Base-by-base conservation (phyloP, 2,329 filamentous ascomycete genomes). In the Fusarium udum region DNA sequence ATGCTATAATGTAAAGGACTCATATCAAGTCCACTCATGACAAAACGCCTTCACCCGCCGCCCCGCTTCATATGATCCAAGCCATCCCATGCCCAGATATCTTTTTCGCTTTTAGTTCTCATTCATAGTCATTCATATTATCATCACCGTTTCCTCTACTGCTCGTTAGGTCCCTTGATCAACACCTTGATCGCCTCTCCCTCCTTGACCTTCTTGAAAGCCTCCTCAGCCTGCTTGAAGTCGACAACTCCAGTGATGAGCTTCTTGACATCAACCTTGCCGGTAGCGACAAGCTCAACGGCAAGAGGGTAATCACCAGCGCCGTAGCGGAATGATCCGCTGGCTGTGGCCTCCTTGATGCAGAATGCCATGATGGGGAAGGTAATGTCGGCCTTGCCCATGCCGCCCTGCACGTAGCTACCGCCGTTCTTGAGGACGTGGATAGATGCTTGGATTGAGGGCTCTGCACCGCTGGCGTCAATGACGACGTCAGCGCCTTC, bases 281-380 rank as follows among this genome's bases (percentile, higher is more conserved):
- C 93, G 32, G 84, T 87, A 13, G 88, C 87, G 3, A 97, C 90
- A 69, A 98, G 87, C 72, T 94, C 90, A 51, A 98, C 87, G 9
- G 94, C 94, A 12, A 95, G 89, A 80, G 91, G 89, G 83, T 98
- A 98, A 82, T 98, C 95, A 26, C 95, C 95, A 61, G 90, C 89
- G 7, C 92, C 92, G 82, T 98, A 98, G 43, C 95, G 90, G 87
- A 98, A 98, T 71, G 92, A 95, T 28, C 95, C 95, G 80, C 92
- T 93, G 52, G 93, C 88, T 16, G 92, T 97, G 58, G 97, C 87
- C 86, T 98, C 95, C 85, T 98, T 98, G 57, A 91, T 88, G 82
- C 95, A 97, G 79, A 97, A 87, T 10, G 93, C 92, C 89, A 95
- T 93, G 81, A 98, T 97, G 58, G 95, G 95, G 85, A 98, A 97